Conservation (phyloP, 176 grass and related monocot species). For the Oryza brachyantha region DNA sequence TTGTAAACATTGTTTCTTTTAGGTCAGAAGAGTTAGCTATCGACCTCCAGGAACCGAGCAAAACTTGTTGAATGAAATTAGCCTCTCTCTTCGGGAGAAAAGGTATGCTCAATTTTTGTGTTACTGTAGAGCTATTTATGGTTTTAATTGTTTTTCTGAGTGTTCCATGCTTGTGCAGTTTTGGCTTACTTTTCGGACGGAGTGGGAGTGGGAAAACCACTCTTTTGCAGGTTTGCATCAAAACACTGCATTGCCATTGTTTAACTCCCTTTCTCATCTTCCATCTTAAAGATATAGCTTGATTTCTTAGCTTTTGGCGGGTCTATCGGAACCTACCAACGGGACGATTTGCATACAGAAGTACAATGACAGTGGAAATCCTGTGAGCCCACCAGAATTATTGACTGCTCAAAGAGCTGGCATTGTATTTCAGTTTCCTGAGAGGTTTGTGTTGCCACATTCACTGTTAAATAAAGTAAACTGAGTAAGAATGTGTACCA, state of each 20-base stretch:
- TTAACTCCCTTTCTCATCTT: neutral
- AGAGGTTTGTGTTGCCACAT: constrained; percentile 60
- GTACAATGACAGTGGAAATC: constrained; percentile 55
- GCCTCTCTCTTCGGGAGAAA: constrained; percentile 66
- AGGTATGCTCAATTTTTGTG: constrained; percentile 26
- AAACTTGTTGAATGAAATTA: constrained; percentile 69
- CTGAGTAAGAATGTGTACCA: neutral
- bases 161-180: constrained; percentile 45
- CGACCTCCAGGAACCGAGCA: constrained; percentile 69
- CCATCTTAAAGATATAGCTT: constrained; percentile 20
- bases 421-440: constrained; percentile 97
- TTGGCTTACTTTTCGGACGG: constrained; percentile 91
- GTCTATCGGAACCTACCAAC: constrained; percentile 59
- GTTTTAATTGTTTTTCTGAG: neutral
- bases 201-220: constrained; percentile 91
- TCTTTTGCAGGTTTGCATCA: constrained; percentile 70
- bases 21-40: constrained; percentile 80
- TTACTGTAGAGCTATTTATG: neutral
- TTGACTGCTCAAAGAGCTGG: constrained; percentile 68
- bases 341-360: constrained; percentile 67
- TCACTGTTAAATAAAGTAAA: constrained; percentile 17
- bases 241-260: neutral
- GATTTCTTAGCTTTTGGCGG: constrained; percentile 69
- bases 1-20: constrained; percentile 48
- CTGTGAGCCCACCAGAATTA: constrained; percentile 33